phyloP scores from a whole-genome alignment of 495 filamentous ascomycete species.

The Penicillium coprophilum region DNA sequence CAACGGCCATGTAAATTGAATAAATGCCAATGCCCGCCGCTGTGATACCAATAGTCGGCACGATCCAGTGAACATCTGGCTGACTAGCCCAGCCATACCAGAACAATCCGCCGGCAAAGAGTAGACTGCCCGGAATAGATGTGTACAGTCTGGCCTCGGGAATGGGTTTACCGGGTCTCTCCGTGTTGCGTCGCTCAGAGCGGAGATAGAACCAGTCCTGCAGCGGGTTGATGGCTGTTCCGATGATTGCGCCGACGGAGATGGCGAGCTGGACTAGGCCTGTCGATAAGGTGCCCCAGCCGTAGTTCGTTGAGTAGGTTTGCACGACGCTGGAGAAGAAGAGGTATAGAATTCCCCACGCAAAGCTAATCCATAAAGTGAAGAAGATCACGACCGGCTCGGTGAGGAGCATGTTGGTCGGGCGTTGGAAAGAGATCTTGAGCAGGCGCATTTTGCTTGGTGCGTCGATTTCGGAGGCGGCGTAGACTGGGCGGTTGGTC shows the following conservation, averaged over 20 bases:
- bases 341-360: constrained; percentile 53
- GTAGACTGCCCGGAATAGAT: constrained; percentile 40
- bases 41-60: constrained; percentile 38
- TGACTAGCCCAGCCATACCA: constrained; percentile 44
- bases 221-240: constrained; percentile 42
- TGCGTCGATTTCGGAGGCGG: constrained; percentile 32
- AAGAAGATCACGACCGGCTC: constrained; percentile 55
- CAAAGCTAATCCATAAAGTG: constrained; percentile 54
- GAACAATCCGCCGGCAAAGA: constrained; percentile 43
- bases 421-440: constrained; percentile 43
- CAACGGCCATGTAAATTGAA: constrained; percentile 48
- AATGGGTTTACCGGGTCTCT: constrained; percentile 33
- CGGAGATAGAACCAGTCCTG: constrained; percentile 41
- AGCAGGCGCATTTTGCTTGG: constrained; percentile 26
- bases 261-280: constrained; percentile 45
- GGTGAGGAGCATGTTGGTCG: constrained; percentile 49
- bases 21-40: constrained; percentile 42
- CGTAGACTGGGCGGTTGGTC: constrained; percentile 52
- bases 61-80: constrained; percentile 40
- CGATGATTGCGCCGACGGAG: constrained; percentile 42
- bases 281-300: constrained; percentile 34
- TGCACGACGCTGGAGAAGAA: constrained; percentile 44
- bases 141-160: constrained; percentile 46
- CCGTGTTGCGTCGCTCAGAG: constrained; percentile 27
- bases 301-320: constrained; percentile 40